Conservation (phyloP, 73 alveolate species). For the Tetrahymena malaccensis region DNA sequence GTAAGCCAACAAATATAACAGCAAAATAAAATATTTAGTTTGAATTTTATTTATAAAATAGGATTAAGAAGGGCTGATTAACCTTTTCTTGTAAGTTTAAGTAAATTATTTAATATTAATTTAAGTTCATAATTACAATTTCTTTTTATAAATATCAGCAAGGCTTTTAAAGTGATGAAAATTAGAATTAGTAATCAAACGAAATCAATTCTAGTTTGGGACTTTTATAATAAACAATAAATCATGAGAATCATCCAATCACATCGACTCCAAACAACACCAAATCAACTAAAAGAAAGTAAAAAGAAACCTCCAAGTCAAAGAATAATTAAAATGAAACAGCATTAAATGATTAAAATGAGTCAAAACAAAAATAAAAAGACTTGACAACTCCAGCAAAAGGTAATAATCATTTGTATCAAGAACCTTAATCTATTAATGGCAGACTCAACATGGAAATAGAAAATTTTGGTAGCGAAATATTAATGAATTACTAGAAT, state of each 20-base stretch:
- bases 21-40: too few relatives aligned
- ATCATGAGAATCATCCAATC: neutral
- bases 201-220: neutral
- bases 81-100: neutral
- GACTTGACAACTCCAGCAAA: neutral
- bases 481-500: too few relatives aligned
- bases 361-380: neutral
- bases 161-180: neutral
- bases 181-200: neutral
- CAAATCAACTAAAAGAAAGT: neutral
- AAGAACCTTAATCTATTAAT: neutral
- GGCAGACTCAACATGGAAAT: neutral
- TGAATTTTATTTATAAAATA: neutral
- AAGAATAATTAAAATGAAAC: neutral
- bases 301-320: neutral
- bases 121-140: too few relatives aligned
- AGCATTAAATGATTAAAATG: neutral
- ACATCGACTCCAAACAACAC: neutral
- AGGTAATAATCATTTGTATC: neutral
- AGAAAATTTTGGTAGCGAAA: neutral
- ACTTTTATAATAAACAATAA: neutral
- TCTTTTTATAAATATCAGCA: neutral
- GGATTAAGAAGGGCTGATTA: neutral
- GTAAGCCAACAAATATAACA: neutral
- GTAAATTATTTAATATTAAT: neutral